phyloP scores from a whole-genome alignment of 2,329 filamentous ascomycete species.

The Xylaria multiplex region DNA sequence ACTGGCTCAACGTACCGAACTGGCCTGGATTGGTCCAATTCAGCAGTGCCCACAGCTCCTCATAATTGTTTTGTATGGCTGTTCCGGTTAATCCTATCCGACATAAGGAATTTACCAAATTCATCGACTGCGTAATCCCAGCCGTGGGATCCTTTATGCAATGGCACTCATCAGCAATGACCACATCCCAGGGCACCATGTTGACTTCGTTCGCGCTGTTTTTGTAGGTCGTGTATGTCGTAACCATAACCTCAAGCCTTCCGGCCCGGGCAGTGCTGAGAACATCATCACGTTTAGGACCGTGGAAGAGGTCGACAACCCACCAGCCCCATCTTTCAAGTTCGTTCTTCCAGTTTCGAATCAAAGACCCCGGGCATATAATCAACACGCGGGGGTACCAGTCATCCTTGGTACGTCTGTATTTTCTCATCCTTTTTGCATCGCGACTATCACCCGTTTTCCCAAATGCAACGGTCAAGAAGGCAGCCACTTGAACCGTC shows the following conservation, averaged over 20 bases:
- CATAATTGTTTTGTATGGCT: constrained; percentile 97
- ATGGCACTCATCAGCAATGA: constrained; percentile 95
- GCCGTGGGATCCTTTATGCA: constrained; percentile 82
- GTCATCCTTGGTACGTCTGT: constrained; percentile 68
- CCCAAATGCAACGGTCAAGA: constrained; percentile 89
- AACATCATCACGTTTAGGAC: constrained; percentile 72
- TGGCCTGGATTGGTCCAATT: constrained; percentile 95
- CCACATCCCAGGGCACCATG: constrained; percentile 88
- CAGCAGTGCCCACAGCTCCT: constrained; percentile 93
- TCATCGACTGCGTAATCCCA: constrained; percentile 85
- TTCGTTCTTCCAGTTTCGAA: constrained; percentile 92
- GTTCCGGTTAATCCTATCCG: constrained; percentile 94
- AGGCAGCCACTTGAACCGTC: constrained; percentile 94
- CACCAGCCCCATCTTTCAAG: constrained; percentile 94
- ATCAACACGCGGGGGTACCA: constrained; percentile 91
- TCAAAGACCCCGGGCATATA: constrained; percentile 87
- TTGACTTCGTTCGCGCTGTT: constrained; percentile 80
- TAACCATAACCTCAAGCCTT: constrained; percentile 88
- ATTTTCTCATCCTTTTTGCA: constrained; percentile 85
- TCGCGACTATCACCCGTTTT: constrained; percentile 93
- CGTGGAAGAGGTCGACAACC: constrained; percentile 86
- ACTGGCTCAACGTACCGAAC: constrained; percentile 72
- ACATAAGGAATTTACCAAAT: constrained; percentile 88
- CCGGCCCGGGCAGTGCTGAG: constrained; percentile 79
- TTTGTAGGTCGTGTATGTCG: constrained; percentile 91